Evolutionary conservation across 129 eudicot genomes (phyloP), one percentile per base, ranked within the genome.

Genomic region (Mikania micrantha): DNA sequence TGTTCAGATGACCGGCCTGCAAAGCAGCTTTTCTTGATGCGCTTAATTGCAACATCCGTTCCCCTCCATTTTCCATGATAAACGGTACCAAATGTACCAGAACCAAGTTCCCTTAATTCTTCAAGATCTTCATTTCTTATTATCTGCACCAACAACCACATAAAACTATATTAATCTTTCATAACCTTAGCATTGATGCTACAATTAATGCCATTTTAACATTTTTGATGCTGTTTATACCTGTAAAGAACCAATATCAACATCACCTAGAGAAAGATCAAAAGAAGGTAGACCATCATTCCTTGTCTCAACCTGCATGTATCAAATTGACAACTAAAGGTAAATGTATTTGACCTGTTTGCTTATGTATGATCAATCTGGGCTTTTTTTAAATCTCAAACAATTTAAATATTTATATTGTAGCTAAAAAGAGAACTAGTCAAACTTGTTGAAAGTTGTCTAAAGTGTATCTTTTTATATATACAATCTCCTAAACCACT

Each of bases 221-320:
- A 31, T 6, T 60, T 44, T 60, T 1, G 29, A 10, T 50, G 58
- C 21, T 28, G 24, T 34, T 73, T 75, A 59, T 70, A 86, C 98
- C 96, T 93, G 96, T 80, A 93, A 81, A 34, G 90, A 80, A 72
- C 73, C 84, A 50, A 93, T 82, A 73, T 93, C 98, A 57, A 85
- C 52, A 67, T 85, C 95, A 53, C 44, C 87, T 47, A 86, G 32
- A 48, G 89, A 78, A 73, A 76, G 87, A 79, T 88, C 91, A 34
- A 86, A 68, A 71, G 84, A 85, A 61, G 96, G 84, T 19, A 80
- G 41, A 57, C 85, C 96, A 56, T 81, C 66, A 56, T 78, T 75
- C 62, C 78, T 82, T 45, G 69, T 60, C 67, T 77, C 95, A 69
- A 81, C 90, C 93, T 89, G 65, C 65, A 77, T 49, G 3, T 60